phyloP scores from a whole-genome alignment of 257 asterid species.

The Solanum ahanhuiri region DNA sequence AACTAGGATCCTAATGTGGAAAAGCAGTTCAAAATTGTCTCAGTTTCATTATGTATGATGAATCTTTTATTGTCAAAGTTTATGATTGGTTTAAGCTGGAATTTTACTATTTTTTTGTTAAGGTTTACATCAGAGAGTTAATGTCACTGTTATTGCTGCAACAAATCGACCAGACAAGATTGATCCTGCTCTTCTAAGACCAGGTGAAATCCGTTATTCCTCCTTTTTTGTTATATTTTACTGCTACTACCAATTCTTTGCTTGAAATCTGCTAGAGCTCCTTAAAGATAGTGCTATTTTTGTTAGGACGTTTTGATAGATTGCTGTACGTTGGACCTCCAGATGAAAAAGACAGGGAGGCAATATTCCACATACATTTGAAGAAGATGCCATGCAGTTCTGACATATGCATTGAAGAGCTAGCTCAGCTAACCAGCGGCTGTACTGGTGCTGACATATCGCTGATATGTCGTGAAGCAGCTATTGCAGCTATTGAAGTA shows the following conservation, averaged over 20 bases:
- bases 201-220: slow-evolving; percentile 35
- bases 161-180: slow-evolving; percentile 95
- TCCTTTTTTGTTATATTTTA: not conserved
- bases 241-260: not conserved
- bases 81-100: not conserved
- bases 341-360: slow-evolving; percentile 58
- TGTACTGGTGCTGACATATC: slow-evolving; percentile 91
- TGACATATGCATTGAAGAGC: slow-evolving; percentile 63
- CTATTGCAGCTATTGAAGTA: slow-evolving; percentile 75
- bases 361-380: slow-evolving; percentile 71
- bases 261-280: not conserved
- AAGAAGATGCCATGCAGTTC: slow-evolving; percentile 62
- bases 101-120: not conserved
- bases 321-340: slow-evolving; percentile 96
- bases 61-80: not conserved
- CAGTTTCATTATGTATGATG: not conserved
- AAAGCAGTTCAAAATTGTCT: not conserved
- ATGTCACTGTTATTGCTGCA: slow-evolving; percentile 91
- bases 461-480: slow-evolving; percentile 82
- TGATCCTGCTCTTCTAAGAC: slow-evolving; percentile 87
- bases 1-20: not conserved
- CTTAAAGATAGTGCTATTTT: not conserved
- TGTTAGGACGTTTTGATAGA: slow-evolving; percentile 86
- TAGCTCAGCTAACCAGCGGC: slow-evolving; percentile 69
- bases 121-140: slow-evolving; percentile 88